Evolutionary conservation across 805 yeast genomes (phyloP).

Genomic region (Torulaspora quercuum): DNA sequence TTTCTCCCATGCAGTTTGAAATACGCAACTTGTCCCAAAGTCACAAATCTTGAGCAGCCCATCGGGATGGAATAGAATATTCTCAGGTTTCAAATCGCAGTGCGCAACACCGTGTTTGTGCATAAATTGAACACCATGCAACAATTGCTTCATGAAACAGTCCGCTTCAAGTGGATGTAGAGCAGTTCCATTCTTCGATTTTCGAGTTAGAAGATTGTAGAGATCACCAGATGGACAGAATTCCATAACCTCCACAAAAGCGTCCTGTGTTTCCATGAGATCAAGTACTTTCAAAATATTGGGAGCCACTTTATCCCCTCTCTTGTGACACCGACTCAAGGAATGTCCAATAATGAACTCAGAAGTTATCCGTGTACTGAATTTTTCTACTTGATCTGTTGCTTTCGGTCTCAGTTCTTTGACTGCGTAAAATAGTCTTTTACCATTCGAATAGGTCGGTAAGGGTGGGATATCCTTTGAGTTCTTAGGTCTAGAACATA

Average conservation of each 20-base stretch:
- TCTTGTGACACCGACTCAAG: slow-evolving; percentile 46
- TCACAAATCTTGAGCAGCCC: slow-evolving; percentile 74
- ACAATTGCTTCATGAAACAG: slow-evolving; percentile 82
- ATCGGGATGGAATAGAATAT: slow-evolving; percentile 61
- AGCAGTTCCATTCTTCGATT: slow-evolving; percentile 46
- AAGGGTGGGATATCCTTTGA: slow-evolving; percentile 14
- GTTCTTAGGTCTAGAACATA: slow-evolving; percentile 55
- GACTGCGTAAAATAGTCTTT: slow-evolving; percentile 74
- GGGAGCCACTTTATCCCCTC: slow-evolving; percentile 38
- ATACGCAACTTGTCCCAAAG: slow-evolving; percentile 89
- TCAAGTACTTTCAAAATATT: slow-evolving; percentile 79
- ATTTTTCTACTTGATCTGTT: slow-evolving; percentile 88
- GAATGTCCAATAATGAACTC: slow-evolving; percentile 87
- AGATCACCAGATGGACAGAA: slow-evolving; percentile 83
- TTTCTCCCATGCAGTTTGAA: slow-evolving; percentile 84
- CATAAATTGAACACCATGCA: slow-evolving; percentile 79
- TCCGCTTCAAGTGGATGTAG: slow-evolving; percentile 70
- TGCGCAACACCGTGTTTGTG: slow-evolving; percentile 92
- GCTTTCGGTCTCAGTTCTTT: slow-evolving; percentile 81
- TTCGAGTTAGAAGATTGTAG: slow-evolving; percentile 51
- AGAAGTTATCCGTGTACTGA: slow-evolving; percentile 79
- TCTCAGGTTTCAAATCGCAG: slow-evolving; percentile 89
- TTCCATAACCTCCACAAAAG: slow-evolving; percentile 89
- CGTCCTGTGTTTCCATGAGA: slow-evolving; percentile 66
- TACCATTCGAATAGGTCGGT: slow-evolving; percentile 64